These are phyloP conservation scores for Penicillium chermesinum DNA, from an alignment of 495 filamentous ascomycete genomes.

Conservation along the genomic window DNA sequence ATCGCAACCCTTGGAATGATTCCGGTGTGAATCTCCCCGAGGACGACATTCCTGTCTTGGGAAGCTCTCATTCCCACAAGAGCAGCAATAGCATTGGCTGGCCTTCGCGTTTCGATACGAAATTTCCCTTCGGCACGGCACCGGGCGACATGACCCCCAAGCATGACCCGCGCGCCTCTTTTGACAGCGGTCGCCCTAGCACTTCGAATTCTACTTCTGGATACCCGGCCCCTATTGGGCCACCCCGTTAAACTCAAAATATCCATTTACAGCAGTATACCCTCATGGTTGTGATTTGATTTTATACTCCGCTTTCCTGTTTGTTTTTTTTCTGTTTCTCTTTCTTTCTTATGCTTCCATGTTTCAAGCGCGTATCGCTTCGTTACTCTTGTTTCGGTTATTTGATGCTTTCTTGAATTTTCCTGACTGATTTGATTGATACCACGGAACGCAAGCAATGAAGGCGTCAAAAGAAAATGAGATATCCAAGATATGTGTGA, in stretches of 20 bases:
- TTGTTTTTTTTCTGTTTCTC: constrained; percentile 15
- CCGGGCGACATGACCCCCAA: constrained; percentile 78
- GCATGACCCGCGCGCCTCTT: constrained; percentile 73
- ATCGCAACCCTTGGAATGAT: constrained; percentile 96
- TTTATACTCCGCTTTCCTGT: constrained; percentile 34
- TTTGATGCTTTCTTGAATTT: constrained; percentile 14
- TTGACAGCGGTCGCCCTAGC: constrained; percentile 84
- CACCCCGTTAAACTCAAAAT: constrained; percentile 66
- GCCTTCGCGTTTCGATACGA: constrained; percentile 56
- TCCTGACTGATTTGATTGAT: constrained; percentile 32
- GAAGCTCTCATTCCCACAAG: constrained; percentile 51
- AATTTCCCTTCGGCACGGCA: constrained; percentile 62
- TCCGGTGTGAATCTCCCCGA: constrained; percentile 89
- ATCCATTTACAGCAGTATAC: constrained; percentile 59
- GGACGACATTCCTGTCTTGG: constrained; percentile 66
- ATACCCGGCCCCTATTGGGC: constrained; percentile 86
- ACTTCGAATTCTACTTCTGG: constrained; percentile 93
- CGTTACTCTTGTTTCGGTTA: constrained; percentile 12
- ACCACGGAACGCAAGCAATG: constrained; percentile 39
- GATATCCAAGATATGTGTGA: constrained; percentile 32
- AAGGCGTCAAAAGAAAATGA: constrained; percentile 32
- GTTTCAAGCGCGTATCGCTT: not conserved
- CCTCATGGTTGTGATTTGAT: constrained; percentile 42
- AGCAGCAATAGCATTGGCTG: constrained; percentile 59
- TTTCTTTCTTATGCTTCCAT: constrained; percentile 13